Base-by-base conservation (phyloP, 805 yeast species). In the Candida sakaeoensis region DNA sequence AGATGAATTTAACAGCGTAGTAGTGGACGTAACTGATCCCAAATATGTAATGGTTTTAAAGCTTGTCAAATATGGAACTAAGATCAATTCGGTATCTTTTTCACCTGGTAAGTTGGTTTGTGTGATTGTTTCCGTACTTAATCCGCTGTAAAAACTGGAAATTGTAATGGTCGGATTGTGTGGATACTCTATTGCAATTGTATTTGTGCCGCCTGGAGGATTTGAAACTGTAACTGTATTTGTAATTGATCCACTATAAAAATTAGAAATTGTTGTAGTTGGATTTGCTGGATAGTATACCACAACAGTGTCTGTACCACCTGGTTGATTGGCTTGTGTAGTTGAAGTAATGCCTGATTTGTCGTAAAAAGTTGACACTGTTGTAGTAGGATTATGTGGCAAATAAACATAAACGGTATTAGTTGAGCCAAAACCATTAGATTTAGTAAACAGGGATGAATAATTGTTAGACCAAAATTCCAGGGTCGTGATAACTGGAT, bases 81-180 rank as follows among this genome's bases (percentile, higher is more conserved):
- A n/a, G 8, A 50, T 45, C 17, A 45, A 34, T 8, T 37, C 42
- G 14, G 39, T 37, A 14, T 37, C 37, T 10, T 51, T 46, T 5
- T 18, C 23, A 6, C 30, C 30, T 12, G 31, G 31, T 10, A 12
- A 5, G 12, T 26, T 26, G 14, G 24, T 34, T 16, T 26, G 22
- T 12, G 31, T 34, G 5, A 16, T 4, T 5, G 30, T 34, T 9
- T 9, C 13, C 12, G 18, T 4, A 16, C 3, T 24, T 5, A 23
- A 15, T 6, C 10, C 25, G 17, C 8, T 16, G 16, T 15, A 25
- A 17, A 34, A 15, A 12, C 14, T 4, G 4, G 31, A 12, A 24
- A 25, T 10, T 7, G 31, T 34, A 16, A 14, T 14, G 15, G 31
- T 34, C 26, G 37, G 52, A 5, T 36, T 38, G 13, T 52, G 54